Evolutionary conservation across 495 filamentous ascomycete species (phyloP), one percentile per base, ranked within the genome.

Genomic region (Annulohypoxylon maeteangense): DNA sequence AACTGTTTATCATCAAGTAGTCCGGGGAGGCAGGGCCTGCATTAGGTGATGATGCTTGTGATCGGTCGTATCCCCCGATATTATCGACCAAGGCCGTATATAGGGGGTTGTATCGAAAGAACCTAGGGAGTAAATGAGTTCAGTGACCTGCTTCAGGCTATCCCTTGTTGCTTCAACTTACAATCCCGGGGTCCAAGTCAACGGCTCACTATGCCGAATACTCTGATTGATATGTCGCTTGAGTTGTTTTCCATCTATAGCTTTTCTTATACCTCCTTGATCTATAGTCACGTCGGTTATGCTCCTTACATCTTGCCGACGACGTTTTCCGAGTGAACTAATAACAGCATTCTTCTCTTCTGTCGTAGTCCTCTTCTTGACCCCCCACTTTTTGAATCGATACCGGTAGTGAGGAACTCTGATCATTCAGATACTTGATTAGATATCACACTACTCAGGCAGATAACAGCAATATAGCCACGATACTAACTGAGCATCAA

Each of bases 351-450:
- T 31, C 18, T 68, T 68, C 58, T 68, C 58, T 51, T 70, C 48
- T 1, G 72, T 69, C 1, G 71, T 40, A n/a, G 71, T 67, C 42
- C 65, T 78, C 32, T 80, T 81, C 67, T 74, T 79, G 64, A 80
- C 73, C 1, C 76, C 74, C 82, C 80, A 83, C 68, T 82, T 79
- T 57, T 70, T 78, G 72, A 84, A 78, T n/a, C 77, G 75, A 56
- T 80, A 74, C 65, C 80, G 81, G 54, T 83, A 84, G 40, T 84
- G 78, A 51, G 56, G 62, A 56, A 75, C 74, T 59, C 81, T 83
- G 40, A 7, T 29, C 22, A 25, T n/a, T n/a, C n/a, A n/a, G n/a
- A n/a, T n/a, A n/a, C n/a, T n/a, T n/a, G n/a, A n/a, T n/a, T n/a
- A n/a, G n/a, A n/a, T n/a, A n/a, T n/a, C n/a, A n/a, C n/a, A n/a